Evolutionary conservation across 2,329 filamentous ascomycete species (phyloP), one percentile per base, ranked within the genome.

Genomic region (Pestalotiopsis sp.): DNA sequence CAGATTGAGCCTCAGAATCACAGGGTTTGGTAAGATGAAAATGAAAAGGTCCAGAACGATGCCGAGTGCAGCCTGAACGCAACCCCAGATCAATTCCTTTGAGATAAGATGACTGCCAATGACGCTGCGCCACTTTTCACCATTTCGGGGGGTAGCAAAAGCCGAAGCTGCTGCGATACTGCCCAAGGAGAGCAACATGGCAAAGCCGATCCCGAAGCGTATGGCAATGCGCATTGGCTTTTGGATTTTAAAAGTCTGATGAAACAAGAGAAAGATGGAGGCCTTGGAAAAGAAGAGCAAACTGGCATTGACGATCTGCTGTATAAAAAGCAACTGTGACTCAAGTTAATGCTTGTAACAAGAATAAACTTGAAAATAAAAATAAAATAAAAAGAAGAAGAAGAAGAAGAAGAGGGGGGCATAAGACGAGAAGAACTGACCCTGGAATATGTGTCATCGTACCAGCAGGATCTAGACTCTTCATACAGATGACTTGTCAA

Each of bases 241-340:
- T 14, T 64, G 67, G 20, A 67, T 44, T 13, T 64, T n/a, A 57
- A 71, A 71, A 26, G 68, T 14, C 57, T 67, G 68, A 9, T 63
- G 39, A 35, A 69, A 63, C 14, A 71, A 48, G 22, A 71, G 30
- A 56, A 69, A 55, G 30, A 67, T 71, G 44, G 68, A 66, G 6
- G 65, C 66, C 56, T 71, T 71, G 44, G 69, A 60, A 48, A 68
- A 69, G 65, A 69, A 68, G 4, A 17, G 14, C 17, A 67, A 17
- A 60, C 64, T 68, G 44, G 65, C 55, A 55, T 59, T 59, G 4
- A 60, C 22, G 14, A 68, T 7, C 57, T 67, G 22, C 40, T 13
- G 11, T 17, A 17, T 14, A 10, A 44, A 44, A 13, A 14, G 17
- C 11, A 44, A 44, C 40, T 44, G 40, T 44, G 17, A 44, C 17